A percentile compares a stretch with the other conserved stretches of the same genome.
Evolutionary conservation across 2,329 filamentous ascomycete genomes (phyloP).

Genomic region (Fusarium mundagurra): DNA sequence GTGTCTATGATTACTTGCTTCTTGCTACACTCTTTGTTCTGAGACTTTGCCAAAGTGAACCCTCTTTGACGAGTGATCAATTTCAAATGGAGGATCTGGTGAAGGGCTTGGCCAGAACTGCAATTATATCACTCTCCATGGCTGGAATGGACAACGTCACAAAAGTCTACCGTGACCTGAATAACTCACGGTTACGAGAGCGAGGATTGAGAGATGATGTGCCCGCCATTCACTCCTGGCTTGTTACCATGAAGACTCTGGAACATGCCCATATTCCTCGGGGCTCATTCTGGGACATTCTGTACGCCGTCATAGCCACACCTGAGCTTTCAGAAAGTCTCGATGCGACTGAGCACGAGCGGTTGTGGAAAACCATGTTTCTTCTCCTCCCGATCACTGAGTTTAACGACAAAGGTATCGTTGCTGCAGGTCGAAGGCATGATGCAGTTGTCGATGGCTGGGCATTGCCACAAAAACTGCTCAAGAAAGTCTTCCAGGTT

Average conservation of each 20-base stretch:
- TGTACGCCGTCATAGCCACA: conserved; percentile 55
- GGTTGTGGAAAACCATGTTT: conserved; percentile 68
- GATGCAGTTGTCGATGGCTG: conserved; percentile 62
- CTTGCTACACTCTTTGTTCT: conserved; percentile 51
- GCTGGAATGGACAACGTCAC: conserved; percentile 56
- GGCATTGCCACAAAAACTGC: conserved; percentile 65
- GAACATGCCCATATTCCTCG: conserved; percentile 60
- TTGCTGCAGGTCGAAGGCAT: conserved; percentile 50
- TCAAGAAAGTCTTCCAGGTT: conserved; percentile 66
- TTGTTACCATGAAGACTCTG: conserved; percentile 64
- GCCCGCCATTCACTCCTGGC: conserved; percentile 64
- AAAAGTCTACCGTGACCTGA: conserved; percentile 59
- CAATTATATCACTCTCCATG: conserved; percentile 53
- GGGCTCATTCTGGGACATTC: conserved; percentile 69
- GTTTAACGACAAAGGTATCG: conserved; percentile 64
- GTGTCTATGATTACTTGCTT: conserved; percentile 45
- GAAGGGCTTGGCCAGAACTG: conserved; percentile 52
- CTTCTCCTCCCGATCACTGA: conserved; percentile 69
- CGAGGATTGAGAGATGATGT: conserved; percentile 61
- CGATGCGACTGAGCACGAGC: conserved; percentile 63
- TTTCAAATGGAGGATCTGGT: conserved; percentile 62
- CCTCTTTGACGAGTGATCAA: conserved; percentile 46
- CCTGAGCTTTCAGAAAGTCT: conserved; percentile 47
- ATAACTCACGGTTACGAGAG: conserved; percentile 56
- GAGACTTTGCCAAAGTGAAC: conserved; percentile 54